phyloP scores from a whole-genome alignment of 306 rosid species.

The Lupinus albus region DNA sequence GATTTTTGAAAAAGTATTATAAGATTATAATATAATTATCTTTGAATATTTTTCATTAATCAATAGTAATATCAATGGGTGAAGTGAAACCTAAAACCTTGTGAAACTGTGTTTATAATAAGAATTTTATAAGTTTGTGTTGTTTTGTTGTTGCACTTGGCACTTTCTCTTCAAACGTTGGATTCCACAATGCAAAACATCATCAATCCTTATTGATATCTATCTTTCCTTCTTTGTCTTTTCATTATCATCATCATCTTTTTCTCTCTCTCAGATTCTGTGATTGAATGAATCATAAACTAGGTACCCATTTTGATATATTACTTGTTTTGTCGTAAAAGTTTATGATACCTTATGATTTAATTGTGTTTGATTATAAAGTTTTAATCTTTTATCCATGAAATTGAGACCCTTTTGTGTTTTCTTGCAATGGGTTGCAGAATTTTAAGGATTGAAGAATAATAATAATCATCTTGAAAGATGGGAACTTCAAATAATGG shows the following conservation, averaged over 20 bases:
- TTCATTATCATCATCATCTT: not conserved
- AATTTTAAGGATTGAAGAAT: constrained; percentile 46
- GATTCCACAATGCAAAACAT: not conserved
- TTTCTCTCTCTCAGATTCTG: not conserved
- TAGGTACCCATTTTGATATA: not conserved
- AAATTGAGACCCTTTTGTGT: not conserved
- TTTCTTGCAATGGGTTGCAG: constrained; percentile 39
- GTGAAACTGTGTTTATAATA: too few relatives aligned
- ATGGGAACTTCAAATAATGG: constrained; percentile 50
- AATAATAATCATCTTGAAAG: too few relatives aligned
- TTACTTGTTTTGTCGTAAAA: not conserved
- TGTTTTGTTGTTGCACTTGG: not conserved
- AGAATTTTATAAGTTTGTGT: too few relatives aligned
- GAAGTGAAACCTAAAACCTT: too few relatives aligned
- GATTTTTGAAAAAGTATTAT: too few relatives aligned
- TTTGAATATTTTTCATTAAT: too few relatives aligned
- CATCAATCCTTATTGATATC: not conserved
- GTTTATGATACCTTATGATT: not conserved
- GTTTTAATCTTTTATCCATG: not conserved
- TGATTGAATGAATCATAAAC: not conserved
- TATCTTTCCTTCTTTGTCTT: not conserved
- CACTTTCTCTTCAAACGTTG: not conserved
- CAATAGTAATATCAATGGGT: too few relatives aligned
- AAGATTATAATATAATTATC: too few relatives aligned
- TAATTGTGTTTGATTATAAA: not conserved